Evolutionary conservation across 2,329 filamentous ascomycete species (phyloP), one percentile per base, ranked within the genome.

Genomic region (Ceratocystis cubensis): DNA sequence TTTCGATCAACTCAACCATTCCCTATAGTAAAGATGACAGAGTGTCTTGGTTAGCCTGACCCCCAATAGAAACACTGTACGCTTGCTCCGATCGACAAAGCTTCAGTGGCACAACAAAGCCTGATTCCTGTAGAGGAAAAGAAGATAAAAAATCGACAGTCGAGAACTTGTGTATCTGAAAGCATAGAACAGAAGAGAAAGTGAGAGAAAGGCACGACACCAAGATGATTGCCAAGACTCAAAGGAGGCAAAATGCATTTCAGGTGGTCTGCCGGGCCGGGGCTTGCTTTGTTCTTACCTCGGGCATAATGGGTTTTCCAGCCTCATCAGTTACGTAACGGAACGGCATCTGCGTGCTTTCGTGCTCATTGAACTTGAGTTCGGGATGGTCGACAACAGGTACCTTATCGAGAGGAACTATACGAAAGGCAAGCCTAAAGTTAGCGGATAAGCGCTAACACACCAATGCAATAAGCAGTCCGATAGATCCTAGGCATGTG

Each of bases 281-380:
- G 15, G 46, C 5, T 15, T n/a, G 46, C 46, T 20, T 50, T 37
- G 48, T 33, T 74, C 81, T 77, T 76, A 96, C 92, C 78, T 89
- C 82, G 25, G 94, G 94, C 91, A 99, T 96, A 67, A 96, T 86
- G 0, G 92, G 90, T 71, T 89, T 80, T 57, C 88, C 91, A 66
- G 89, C 79, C 10, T 83, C 78, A 64, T 82, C 86, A 73, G 84
- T 87, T 63, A 99, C 92, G 74, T 99, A 99, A 71, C 94, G 89
- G 76, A 99, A 99, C 0, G 94, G 94, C 94, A 99, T 97, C 75
- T 96, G 83, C 0, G 92, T 96, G 75, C 89, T 94, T 78, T 99
- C 94, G 73, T 96, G 87, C 74, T 94, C 87, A 75, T 89, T 90
- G 75, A 97, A 88, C 73, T 87, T 87, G 73, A 99, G 83, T 73